Evolutionary conservation across 2,329 filamentous ascomycete genomes (phyloP), one percentile per base, ranked within the genome.

Genomic region (Claviceps paspali): DNA sequence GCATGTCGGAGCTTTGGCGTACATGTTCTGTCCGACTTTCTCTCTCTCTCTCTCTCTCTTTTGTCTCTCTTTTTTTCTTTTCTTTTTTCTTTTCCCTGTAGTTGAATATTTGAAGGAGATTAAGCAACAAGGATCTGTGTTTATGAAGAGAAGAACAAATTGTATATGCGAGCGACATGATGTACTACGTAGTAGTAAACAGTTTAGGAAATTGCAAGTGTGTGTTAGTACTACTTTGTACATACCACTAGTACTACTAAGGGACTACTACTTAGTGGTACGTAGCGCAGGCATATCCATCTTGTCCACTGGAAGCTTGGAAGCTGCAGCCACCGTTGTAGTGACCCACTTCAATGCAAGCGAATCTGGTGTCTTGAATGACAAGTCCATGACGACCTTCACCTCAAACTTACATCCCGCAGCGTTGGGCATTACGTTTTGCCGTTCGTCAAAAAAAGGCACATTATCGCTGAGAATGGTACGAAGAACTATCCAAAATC

Each of bases 301-400:
- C n/a, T n/a, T n/a, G n/a, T n/a, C n/a, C n/a, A n/a, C n/a, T n/a
- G n/a, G n/a, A n/a, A n/a, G n/a, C n/a, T n/a, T n/a, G n/a, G n/a
- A n/a, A n/a, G 24, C 33, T 8, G 17, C 33, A 15, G 12, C n/a
- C 17, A 15, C 7, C 17, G 6, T 12, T 18, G 34, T 7, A 8
- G 22, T 22, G 29, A 27, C 28, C 35, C 28, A 31, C 21, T 19
- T 24, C 8, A 9, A 3, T 11, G 5, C 24, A 35, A n/a, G 33
- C 33, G 3, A 29, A 33, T 36, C 15, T 11, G 19, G 28, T 36
- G 27, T 23, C 18, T 26, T 24, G 32, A 36, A 30, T 29, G 21
- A 36, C 28, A 31, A 18, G 11, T 33, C 29, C 31, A 37, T 37
- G 35, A 37, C 35, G 29, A 21, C 14, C 22, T 21, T 27, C 15